Evolutionary conservation across 2,329 filamentous ascomycete species (phyloP), one percentile per base, ranked within the genome.

Genomic region (Decorospora gaudefroyi): DNA sequence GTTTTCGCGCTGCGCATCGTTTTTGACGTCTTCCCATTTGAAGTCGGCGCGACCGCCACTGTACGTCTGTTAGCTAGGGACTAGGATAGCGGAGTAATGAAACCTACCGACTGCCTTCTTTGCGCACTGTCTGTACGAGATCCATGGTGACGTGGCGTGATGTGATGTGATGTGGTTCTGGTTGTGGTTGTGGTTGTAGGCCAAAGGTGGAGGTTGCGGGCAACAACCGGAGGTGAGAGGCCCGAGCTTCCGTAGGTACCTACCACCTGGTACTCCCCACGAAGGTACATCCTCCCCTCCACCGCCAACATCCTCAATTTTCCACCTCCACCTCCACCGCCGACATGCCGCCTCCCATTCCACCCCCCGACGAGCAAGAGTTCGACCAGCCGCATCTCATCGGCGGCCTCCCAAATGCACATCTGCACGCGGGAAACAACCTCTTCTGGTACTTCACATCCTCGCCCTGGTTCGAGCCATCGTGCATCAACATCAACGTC

Each of bases 11-110:
- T 96, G 91, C 15, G 81, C 76, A 35, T 90, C 95, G 55, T 78
- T 84, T 68, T 92, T 86, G 65, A 99, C 92, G 59, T 96, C 90
- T 55, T 92, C 88, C 93, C 93, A 97, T 74, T 86, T 91, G 76
- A 99, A 99, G 71, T 96, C 90, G 72, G 87, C 87, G 67, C 79
- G 80, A 49, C 93, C 93, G 64, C 93, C 93, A 57, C 93, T 81
- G 49, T 16, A 10, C 1, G 12, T 40, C 13, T 17, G 26, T 61
- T 41, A 57, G 50, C 17, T 16, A 23, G 4, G 2, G 3, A 9
- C 21, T 12, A 1, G 13, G 9, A 27, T 11, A 12, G 3, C 4
- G 18, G 7, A 11, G 26, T 10, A 15, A 6, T 17, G 10, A 33
- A 3, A 42, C 71, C 59, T 67, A 86, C 61, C 90, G 93, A 51